Evolutionary conservation across 805 yeast species (phyloP).

Genomic region (Lipomyces yamanashiensis): DNA sequence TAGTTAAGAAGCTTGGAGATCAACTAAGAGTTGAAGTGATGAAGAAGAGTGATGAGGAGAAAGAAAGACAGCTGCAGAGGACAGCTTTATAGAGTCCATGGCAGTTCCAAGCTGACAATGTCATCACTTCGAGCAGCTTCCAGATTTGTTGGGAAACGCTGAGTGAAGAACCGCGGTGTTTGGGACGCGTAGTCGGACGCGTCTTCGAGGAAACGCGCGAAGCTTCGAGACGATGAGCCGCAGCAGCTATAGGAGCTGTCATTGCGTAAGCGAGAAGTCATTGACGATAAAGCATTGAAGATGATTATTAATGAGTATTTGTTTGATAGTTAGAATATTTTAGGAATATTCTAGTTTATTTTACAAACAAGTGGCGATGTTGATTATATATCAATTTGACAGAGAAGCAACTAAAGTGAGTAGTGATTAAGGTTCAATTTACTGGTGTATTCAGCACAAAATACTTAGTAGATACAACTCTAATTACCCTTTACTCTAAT

Average conservation of each 20-base stretch:
- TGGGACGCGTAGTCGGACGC: slow-evolving; percentile 1
- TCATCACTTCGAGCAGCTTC: neutral
- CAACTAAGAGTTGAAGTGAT: neutral
- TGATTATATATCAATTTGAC: neutral
- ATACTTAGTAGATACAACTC: too few relatives aligned
- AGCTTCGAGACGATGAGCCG: slow-evolving; percentile 1
- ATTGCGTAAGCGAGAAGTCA: too few relatives aligned
- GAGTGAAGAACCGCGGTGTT: neutral
- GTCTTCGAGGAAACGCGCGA: slow-evolving; percentile 23
- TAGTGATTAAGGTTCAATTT: neutral
- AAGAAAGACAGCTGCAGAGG: neutral
- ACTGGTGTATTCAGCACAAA: too few relatives aligned
- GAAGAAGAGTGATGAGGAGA: neutral
- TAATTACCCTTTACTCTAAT: too few relatives aligned
- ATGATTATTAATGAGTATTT: too few relatives aligned
- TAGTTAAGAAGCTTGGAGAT: too few relatives aligned
- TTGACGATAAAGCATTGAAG: too few relatives aligned
- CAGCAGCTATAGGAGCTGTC: neutral
- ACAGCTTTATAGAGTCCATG: neutral
- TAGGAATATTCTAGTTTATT: too few relatives aligned
- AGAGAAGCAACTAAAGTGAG: neutral
- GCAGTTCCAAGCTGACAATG: neutral
- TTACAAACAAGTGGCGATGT: neutral
- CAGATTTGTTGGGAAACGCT: too few relatives aligned
- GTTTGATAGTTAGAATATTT: too few relatives aligned